Conservation (phyloP, 2,329 filamentous ascomycete genomes). For the Phoma herbarum region DNA sequence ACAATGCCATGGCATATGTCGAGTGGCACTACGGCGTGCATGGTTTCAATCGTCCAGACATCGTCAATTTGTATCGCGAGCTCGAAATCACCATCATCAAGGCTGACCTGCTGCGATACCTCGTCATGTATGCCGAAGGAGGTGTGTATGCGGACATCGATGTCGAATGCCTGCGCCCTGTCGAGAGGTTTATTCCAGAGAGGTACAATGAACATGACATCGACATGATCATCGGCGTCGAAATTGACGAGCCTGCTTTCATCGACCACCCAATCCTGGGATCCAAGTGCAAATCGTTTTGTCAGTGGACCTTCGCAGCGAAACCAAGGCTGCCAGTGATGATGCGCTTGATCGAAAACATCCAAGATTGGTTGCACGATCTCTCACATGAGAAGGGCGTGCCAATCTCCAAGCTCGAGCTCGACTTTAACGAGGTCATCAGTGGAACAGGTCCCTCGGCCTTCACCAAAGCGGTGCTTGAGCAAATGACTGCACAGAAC, state of each 20-base stretch:
- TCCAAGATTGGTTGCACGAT: constrained; percentile 70
- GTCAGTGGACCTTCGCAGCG: constrained; percentile 78
- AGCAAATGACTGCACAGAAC: constrained; percentile 65
- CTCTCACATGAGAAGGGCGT: constrained; percentile 68
- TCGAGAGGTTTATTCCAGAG: constrained; percentile 69
- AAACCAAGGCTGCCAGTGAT: constrained; percentile 74
- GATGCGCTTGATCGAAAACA: constrained; percentile 72
- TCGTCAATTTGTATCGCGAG: constrained; percentile 41
- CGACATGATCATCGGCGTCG: constrained; percentile 74
- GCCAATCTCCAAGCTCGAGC: constrained; percentile 66
- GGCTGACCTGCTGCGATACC: constrained; percentile 71
- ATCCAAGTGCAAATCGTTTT: constrained; percentile 74
- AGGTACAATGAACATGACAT: constrained; percentile 70
- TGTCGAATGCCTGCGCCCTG: constrained; percentile 63
- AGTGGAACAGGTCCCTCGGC: constrained; percentile 76
- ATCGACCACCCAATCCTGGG: constrained; percentile 71
- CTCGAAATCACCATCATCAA: constrained; percentile 68
- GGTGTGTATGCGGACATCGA: constrained; percentile 69
- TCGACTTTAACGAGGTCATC: constrained; percentile 77
- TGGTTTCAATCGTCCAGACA: constrained; percentile 71
- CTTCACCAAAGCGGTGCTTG: constrained; percentile 71
- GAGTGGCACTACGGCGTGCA: constrained; percentile 72
- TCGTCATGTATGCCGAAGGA: constrained; percentile 73
- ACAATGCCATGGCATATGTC: constrained; percentile 72
- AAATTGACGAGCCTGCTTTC: constrained; percentile 75